Base-by-base conservation (phyloP, 1,284 basidiomycete genomes). In the Cutaneotrichosporon cavernicola region DNA sequence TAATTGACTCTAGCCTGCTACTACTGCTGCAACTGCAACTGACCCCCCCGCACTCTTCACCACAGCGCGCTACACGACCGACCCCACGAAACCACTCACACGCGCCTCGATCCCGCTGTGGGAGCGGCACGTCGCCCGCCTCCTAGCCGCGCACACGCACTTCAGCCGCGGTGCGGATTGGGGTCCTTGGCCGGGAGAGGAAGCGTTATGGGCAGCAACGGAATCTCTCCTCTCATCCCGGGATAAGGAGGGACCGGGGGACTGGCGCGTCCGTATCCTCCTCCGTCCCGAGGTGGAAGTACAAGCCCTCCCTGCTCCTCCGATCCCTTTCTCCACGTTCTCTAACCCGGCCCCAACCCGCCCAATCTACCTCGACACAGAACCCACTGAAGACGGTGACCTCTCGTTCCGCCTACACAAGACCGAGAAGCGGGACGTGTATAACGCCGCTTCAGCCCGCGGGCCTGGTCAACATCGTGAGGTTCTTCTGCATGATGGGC, bases 1-100 rank as follows among this genome's bases (percentile, higher is more conserved):
- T 60, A 32, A 46, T 56, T 63, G 43, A 60, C 52, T 36, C 26
- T 60, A 53, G 51, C 38, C 43, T 49, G 30, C 36, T 10, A 11
- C 58, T 8, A 11, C 58, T 58, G 36, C 51, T 13, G 30, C 31
- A 14, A 21, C 51, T 46, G 43, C 30, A 34, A 34, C 43, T 46
- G 30, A 56, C 10, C 31, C 43, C 9, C 65, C 67, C 5, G 43
- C 72, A 1, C 63, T 78, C 21, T 78, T 80, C 66, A 74, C 75
- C 16, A 80, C 78, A 4, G 62, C 71, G 30, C 71, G 78, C 6
- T 78, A 70, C 65, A 75, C 73, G 3, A 69, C 70, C n/a, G 52
- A 70, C 18, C 38, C 46, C 13, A 7, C 50, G 7, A 16, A 30
- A 4, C 49, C 50, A 9, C 59, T 71, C 43, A 56, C 55, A 30